Evolutionary conservation across 768 basidiomycete species (phyloP).

Genomic region (Suillus decipiens): DNA sequence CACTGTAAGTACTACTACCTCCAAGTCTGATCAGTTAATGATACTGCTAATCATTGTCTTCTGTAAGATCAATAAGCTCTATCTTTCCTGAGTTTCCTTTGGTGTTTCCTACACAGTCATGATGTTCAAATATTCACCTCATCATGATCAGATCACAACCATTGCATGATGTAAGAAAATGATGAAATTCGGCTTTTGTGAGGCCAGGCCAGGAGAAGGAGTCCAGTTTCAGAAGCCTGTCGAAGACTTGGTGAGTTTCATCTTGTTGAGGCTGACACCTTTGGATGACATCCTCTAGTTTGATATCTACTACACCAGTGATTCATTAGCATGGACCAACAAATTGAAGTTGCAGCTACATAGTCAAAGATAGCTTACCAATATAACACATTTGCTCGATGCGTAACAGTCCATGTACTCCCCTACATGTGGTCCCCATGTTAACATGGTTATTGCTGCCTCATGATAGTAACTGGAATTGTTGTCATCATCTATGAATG

Average conservation of each 20-base stretch:
- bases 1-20: too few species aligned
- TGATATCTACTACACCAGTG: not conserved
- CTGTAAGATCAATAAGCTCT: not conserved
- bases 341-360: not conserved
- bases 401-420: not conserved
- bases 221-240: not conserved
- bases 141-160: conserved; percentile 4
- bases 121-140: not conserved
- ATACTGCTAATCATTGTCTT: not conserved
- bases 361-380: not conserved
- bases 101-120: not conserved
- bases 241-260: not conserved
- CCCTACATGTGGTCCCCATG: not conserved
- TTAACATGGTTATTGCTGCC: not conserved
- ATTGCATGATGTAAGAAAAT: not conserved
- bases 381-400: not conserved
- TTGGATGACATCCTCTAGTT: not conserved
- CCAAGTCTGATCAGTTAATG: too few species aligned
- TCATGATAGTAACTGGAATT: not conserved
- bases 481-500: not conserved
- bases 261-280: not conserved
- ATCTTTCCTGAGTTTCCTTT: not conserved
- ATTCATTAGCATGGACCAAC: not conserved
- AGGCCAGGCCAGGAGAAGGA: not conserved
- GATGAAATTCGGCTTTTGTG: not conserved